Evolutionary conservation across 2,329 filamentous ascomycete genomes (phyloP).

Genomic region (Dactylellina cionopaga): DNA sequence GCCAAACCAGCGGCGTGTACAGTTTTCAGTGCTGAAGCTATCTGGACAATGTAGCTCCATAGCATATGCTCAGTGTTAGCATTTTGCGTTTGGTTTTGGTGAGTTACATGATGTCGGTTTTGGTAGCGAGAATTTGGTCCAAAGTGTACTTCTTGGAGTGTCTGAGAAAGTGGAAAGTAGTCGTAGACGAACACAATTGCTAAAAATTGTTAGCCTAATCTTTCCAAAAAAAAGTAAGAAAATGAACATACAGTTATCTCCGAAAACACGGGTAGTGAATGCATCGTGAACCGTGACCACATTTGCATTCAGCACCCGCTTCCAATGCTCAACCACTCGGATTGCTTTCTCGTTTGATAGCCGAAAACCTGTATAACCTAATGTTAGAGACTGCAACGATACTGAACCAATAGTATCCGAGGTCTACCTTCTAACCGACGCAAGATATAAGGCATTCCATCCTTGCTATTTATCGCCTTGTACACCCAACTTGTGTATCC

Average conservation of each 20-base stretch:
- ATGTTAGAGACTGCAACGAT: neutral
- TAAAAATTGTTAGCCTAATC: conserved; percentile 23
- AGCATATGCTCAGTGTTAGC: conserved; percentile 76
- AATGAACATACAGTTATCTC: conserved; percentile 74
- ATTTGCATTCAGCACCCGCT: conserved; percentile 79
- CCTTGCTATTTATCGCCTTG: conserved; percentile 89
- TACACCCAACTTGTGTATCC: conserved; percentile 94
- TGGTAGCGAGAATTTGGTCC: conserved; percentile 57
- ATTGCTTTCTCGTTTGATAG: conserved; percentile 91
- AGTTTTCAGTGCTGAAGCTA: conserved; percentile 84
- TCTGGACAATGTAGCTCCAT: conserved; percentile 92
- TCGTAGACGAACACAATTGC: conserved; percentile 90
- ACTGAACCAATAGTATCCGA: neutral
- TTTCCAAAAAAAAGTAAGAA: neutral
- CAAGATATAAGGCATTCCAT: conserved; percentile 86
- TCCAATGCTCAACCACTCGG: conserved; percentile 86
- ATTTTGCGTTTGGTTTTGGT: conserved; percentile 62
- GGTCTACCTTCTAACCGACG: conserved; percentile 78
- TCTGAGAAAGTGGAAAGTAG: conserved; percentile 91
- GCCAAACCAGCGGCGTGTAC: conserved; percentile 85
- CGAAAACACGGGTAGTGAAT: conserved; percentile 92
- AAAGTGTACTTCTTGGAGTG: conserved; percentile 84
- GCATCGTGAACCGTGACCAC: conserved; percentile 89
- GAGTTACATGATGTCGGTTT: conserved; percentile 35
- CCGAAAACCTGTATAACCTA: conserved; percentile 72